Evolutionary conservation across 306 rosid species (phyloP).

Genomic region (Vicia sativa): DNA sequence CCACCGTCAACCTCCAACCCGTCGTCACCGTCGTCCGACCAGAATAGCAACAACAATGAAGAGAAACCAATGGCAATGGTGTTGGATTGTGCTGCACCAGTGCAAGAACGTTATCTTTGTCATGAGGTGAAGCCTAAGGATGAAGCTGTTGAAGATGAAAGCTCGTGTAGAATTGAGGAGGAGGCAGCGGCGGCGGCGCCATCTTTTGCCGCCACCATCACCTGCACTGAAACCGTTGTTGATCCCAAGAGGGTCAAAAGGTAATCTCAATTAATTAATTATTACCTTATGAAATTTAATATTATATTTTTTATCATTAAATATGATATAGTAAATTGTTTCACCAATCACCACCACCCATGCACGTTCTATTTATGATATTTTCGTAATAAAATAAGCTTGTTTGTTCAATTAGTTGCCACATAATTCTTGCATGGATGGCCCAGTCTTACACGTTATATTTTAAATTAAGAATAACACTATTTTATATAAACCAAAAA

Average conservation of each 20-base stretch:
- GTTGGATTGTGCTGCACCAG: slow-evolving; percentile 4
- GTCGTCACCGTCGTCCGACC: slow-evolving; percentile 85
- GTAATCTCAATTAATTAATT: slow-evolving; percentile 43
- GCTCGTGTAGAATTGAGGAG: slow-evolving; percentile 49
- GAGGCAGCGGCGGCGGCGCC: slow-evolving; percentile 33
- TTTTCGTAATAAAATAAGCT: slow-evolving; percentile 18
- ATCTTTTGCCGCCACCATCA: slow-evolving; percentile 32
- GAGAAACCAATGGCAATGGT: slow-evolving; percentile 53
- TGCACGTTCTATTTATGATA: slow-evolving; percentile 39
- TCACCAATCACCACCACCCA: slow-evolving; percentile 28
- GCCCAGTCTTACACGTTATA: slow-evolving; percentile 20
- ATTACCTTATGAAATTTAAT: neutral
- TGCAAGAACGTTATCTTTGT: slow-evolving; percentile 15
- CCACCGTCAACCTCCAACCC: slow-evolving; percentile 59
- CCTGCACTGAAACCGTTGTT: slow-evolving; percentile 46
- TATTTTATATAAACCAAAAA: neutral
- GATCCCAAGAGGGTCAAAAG: slow-evolving; percentile 97
- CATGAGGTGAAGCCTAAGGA: slow-evolving; percentile 51
- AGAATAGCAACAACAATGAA: slow-evolving; percentile 66
- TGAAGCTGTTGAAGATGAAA: slow-evolving; percentile 72
- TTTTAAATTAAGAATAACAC: neutral
- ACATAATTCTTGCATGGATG: slow-evolving; percentile 19
- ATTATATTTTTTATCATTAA: neutral
- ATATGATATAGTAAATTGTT: neutral
- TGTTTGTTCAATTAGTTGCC: slow-evolving; percentile 8